These are phyloP conservation scores for Aspergillus flavus DNA, from an alignment of 2,329 filamentous ascomycete genomes.

Conservation along the genomic window DNA sequence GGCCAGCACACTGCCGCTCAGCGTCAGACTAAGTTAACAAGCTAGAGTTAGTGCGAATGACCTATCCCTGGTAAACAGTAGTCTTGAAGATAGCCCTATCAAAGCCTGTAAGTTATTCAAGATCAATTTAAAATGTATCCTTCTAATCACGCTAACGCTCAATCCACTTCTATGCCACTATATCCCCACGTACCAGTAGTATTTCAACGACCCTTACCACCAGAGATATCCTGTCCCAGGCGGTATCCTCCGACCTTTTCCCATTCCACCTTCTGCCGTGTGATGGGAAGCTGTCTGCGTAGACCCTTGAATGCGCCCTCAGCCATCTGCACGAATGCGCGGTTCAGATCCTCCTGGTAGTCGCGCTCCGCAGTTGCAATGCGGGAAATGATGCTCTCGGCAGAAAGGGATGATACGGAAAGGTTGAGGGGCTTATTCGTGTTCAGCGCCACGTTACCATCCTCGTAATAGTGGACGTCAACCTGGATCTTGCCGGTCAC, in stretches of 20 bases:
- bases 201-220: constrained; percentile 53
- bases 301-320: constrained; percentile 95
- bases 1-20: too few species aligned
- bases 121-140: background rate
- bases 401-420: constrained; percentile 62
- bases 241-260: constrained; percentile 95
- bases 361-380: constrained; percentile 81
- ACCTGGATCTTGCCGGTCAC: constrained; percentile 84
- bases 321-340: constrained; percentile 81
- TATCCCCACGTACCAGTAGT: constrained; percentile 10
- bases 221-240: constrained; percentile 77
- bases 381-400: constrained; percentile 73
- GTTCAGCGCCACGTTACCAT: constrained; percentile 91
- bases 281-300: constrained; percentile 90
- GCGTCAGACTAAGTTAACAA: background rate
- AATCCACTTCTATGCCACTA: background rate
- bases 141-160: constrained; percentile 3
- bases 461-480: constrained; percentile 99
- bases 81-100: background rate
- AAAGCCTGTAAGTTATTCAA: background rate
- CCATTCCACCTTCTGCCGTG: constrained; percentile 98
- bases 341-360: constrained; percentile 95
- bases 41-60: background rate
- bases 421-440: constrained; percentile 77
- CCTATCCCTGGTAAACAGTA: background rate